A percentile compares a stretch with the other conserved stretches of the same genome.
Conservation (phyloP, 352 stramenopile species). For the Phytophthora colocasiae region DNA sequence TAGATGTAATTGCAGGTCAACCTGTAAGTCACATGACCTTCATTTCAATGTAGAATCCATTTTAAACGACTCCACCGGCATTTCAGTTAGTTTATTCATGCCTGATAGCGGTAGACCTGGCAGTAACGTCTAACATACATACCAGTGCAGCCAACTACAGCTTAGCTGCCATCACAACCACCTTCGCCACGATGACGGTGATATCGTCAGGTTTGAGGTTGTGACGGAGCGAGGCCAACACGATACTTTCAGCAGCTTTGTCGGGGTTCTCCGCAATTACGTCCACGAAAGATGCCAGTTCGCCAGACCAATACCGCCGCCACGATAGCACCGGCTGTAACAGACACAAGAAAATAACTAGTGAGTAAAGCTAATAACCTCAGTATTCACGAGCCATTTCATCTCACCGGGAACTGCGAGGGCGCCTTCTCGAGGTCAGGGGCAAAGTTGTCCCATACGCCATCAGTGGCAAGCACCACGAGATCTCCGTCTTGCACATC, state of each 20-base stretch:
- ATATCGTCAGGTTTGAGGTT: constrained; percentile 88
- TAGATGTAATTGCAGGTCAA: too few species aligned
- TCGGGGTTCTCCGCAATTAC: constrained; percentile 55
- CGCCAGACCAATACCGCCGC: constrained; percentile 66
- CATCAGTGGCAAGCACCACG: constrained; percentile 82
- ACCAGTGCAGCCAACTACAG: constrained; percentile 41
- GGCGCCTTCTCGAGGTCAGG: constrained; percentile 54
- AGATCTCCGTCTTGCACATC: constrained; percentile 79
- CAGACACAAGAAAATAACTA: constrained; percentile 11
- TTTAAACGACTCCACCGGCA: background rate
- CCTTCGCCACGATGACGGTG: constrained; percentile 80
- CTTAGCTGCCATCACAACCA: constrained; percentile 61
- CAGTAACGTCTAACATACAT: constrained; percentile 8
- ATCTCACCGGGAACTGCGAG: constrained; percentile 64
- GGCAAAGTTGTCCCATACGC: constrained; percentile 86
- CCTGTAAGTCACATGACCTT: too few species aligned
- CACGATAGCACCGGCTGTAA: constrained; percentile 66
- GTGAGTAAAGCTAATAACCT: background rate
- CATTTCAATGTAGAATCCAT: background rate
- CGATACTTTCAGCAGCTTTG: constrained; percentile 68
- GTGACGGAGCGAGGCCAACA: constrained; percentile 73
- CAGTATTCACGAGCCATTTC: background rate
- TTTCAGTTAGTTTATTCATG: constrained; percentile 22
- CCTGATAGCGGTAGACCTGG: background rate
- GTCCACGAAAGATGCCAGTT: constrained; percentile 65